A percentile compares a stretch with the other conserved stretches of the same genome.
These are phyloP conservation scores for Xylariaceae sp. DNA, from an alignment of 2,329 filamentous ascomycete genomes.

Conservation along the genomic window DNA sequence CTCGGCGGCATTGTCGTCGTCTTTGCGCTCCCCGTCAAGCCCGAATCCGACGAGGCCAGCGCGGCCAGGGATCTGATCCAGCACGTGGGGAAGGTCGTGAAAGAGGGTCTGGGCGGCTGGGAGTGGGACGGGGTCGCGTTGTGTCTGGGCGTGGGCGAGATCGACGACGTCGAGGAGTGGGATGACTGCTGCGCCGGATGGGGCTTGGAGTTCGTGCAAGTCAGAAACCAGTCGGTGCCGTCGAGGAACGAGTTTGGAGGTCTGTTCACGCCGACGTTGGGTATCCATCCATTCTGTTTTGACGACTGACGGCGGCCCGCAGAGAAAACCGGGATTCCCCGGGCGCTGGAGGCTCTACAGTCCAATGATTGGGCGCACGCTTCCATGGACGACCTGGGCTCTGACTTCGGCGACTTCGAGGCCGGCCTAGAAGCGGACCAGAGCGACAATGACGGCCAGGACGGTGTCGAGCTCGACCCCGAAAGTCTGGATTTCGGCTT, in stretches of 20 bases:
- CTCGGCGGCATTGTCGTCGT: slow-evolving; percentile 54
- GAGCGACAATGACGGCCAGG: slow-evolving; percentile 19
- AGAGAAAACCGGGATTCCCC: slow-evolving; percentile 53
- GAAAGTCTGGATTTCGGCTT: slow-evolving; percentile 45
- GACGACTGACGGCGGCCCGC: too few species aligned
- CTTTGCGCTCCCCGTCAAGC: slow-evolving; percentile 33
- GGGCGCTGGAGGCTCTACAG: slow-evolving; percentile 54
- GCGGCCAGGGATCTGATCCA: slow-evolving; percentile 36
- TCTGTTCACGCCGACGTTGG: slow-evolving; percentile 23
- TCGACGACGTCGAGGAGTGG: slow-evolving; percentile 46
- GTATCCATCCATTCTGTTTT: neutral
- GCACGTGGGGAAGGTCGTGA: slow-evolving; percentile 47
- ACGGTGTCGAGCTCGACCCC: slow-evolving; percentile 29
- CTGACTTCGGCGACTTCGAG: slow-evolving; percentile 29
- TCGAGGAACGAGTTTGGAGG: slow-evolving; percentile 52
- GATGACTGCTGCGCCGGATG: slow-evolving; percentile 50
- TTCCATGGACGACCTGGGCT: slow-evolving; percentile 22
- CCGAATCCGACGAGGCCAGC: slow-evolving; percentile 15
- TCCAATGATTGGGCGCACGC: slow-evolving; percentile 55
- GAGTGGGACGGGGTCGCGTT: slow-evolving; percentile 58
- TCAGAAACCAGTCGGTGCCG: slow-evolving; percentile 30
- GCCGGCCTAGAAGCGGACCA: slow-evolving; percentile 13
- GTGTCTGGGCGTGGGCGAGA: slow-evolving; percentile 47
- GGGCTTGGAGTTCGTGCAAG: slow-evolving; percentile 57
- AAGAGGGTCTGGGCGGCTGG: slow-evolving; percentile 51